Evolutionary conservation across 345 rosid species (phyloP).

Genomic region (Trapa bicornis): DNA sequence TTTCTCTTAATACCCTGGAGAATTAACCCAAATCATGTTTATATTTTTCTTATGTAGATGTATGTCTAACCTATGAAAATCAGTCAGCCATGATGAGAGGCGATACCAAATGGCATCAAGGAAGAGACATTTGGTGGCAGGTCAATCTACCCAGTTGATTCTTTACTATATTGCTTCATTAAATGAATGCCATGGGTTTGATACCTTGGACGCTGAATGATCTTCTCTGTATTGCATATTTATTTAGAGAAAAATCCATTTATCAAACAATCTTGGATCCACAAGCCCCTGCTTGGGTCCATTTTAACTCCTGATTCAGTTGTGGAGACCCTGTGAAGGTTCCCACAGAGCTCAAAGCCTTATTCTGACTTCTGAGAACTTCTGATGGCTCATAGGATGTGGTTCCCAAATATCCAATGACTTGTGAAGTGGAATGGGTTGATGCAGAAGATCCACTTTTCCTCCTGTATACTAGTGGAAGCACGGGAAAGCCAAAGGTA

Average conservation of each 20-base stretch:
- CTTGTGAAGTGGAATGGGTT: constrained; percentile 92
- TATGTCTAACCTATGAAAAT: constrained; percentile 79
- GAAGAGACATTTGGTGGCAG: constrained; percentile 98
- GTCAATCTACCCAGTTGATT: constrained; percentile 20
- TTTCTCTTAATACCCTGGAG: background rate
- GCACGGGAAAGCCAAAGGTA: constrained; percentile 99
- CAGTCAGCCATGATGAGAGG: constrained; percentile 54
- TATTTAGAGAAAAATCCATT: background rate
- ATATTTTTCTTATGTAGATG: constrained; percentile 27
- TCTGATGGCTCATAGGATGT: constrained; percentile 41
- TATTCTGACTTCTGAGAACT: background rate
- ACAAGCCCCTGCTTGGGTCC: background rate
- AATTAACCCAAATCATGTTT: background rate
- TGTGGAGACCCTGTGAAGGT: background rate
- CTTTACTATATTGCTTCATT: background rate
- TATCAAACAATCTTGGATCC: background rate
- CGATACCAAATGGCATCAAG: constrained; percentile 69
- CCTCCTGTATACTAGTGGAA: constrained; percentile 94
- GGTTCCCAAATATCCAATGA: constrained; percentile 60
- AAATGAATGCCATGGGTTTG: background rate
- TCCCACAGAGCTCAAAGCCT: background rate
- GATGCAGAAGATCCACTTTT: constrained; percentile 98
- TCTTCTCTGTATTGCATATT: background rate
- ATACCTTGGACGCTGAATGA: background rate
- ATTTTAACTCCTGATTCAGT: background rate